Percentiles rank a stretch among this genome's conserved stretches.
Evolutionary conservation across 176 grass and related monocot genomes (phyloP).

Genomic region (Oryza australiensis): DNA sequence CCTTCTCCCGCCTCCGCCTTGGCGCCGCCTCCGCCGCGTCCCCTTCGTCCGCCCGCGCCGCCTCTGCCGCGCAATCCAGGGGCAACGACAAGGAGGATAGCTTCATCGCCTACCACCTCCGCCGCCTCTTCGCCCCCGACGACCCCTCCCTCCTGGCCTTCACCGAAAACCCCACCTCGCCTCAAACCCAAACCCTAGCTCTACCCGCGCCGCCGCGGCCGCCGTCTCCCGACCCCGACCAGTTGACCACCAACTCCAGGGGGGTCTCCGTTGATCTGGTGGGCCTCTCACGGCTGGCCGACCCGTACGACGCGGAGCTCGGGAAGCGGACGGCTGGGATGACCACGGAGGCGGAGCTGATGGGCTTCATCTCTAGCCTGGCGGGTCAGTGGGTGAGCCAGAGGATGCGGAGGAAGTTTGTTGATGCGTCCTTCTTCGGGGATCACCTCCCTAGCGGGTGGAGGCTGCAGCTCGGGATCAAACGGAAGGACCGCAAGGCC

Average conservation of each 20-base stretch:
- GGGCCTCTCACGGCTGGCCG: constrained; percentile 44
- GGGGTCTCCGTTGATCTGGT: constrained; percentile 68
- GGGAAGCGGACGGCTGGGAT: constrained; percentile 53
- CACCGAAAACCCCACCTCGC: not conserved
- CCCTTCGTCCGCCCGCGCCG: constrained; percentile 24
- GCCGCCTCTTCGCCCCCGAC: constrained; percentile 51
- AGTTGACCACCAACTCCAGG: constrained; percentile 59
- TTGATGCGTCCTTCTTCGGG: constrained; percentile 75
- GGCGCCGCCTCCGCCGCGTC: constrained; percentile 32
- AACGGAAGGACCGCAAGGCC: constrained; percentile 54
- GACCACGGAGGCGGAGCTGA: constrained; percentile 53
- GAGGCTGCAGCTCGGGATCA: constrained; percentile 80
- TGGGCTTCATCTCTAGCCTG: constrained; percentile 68
- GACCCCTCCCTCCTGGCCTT: constrained; percentile 22
- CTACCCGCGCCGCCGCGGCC: not conserved
- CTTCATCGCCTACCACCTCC: constrained; percentile 56
- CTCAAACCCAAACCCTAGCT: constrained; percentile 56
- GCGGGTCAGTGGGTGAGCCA: constrained; percentile 63
- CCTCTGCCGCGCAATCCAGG: constrained; percentile 10
- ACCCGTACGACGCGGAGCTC: constrained; percentile 66
- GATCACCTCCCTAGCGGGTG: constrained; percentile 84
- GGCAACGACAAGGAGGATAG: constrained; percentile 7
- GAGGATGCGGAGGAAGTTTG: constrained; percentile 63
- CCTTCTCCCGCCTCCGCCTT: constrained; percentile 78
- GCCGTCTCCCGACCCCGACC: constrained; percentile 46